Evolutionary conservation across 495 filamentous ascomycete genomes (phyloP).

Genomic region (Lophiostoma macrostomum): DNA sequence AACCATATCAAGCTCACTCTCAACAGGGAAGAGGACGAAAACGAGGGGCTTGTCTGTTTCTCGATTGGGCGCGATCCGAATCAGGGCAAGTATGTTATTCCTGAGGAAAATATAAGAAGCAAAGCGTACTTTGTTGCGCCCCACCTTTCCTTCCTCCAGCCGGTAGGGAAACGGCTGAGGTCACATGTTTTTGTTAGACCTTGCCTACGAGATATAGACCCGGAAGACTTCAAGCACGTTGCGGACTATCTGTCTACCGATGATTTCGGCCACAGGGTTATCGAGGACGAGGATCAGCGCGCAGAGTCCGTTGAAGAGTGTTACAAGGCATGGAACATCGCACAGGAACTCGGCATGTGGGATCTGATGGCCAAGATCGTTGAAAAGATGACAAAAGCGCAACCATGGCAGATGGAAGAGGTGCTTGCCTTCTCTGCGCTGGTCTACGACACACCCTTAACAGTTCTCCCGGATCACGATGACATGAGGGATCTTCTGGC

Average conservation of each 20-base stretch:
- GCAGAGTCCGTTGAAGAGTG: slow-evolving; percentile 1
- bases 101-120: background rate
- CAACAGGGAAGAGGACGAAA: background rate
- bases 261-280: slow-evolving; percentile 3
- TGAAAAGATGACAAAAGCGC: slow-evolving; percentile 3
- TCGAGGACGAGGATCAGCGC: slow-evolving; percentile 4
- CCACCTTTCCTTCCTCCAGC: background rate
- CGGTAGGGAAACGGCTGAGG: background rate
- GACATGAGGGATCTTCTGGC: slow-evolving; percentile 2
- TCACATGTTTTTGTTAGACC: background rate
- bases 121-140: background rate
- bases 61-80: background rate
- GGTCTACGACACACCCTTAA: slow-evolving; percentile 4
- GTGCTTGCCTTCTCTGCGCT: slow-evolving; percentile 2
- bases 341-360: slow-evolving; percentile 4
- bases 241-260: slow-evolving; percentile 4
- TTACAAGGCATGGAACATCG: slow-evolving; percentile 12
- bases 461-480: background rate
- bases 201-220: background rate
- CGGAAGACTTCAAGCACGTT: slow-evolving; percentile 3
- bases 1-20: background rate
- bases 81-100: background rate
- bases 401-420: slow-evolving; percentile 6
- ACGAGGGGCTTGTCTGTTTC: slow-evolving; percentile 4
- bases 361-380: slow-evolving; percentile 23